Evolutionary conservation across 202 grass and related monocot genomes (phyloP), one percentile per base, ranked within the genome.

Genomic region (Cymbopogon flexuosus): DNA sequence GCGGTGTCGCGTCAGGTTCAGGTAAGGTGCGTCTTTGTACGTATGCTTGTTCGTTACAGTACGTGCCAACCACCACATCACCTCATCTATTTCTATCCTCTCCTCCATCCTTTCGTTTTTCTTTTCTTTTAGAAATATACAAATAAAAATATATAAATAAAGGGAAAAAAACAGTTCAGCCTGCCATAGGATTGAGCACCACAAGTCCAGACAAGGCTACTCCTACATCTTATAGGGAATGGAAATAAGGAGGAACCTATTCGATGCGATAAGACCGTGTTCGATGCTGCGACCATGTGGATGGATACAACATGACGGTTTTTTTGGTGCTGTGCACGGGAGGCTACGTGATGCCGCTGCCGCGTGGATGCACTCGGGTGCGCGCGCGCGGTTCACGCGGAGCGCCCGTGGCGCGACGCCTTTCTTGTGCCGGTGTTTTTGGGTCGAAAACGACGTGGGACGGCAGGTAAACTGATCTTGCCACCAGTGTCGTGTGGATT

Each of bases 191-290:
- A 15, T 47, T 47, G 13, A 47, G 45, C 5, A 15, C 45, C 45
- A 5, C 45, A 47, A 49, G 46, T 15, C 15, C 46, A 52, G 2
- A n/a, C 5, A 52, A 52, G 18, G 46, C 46, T 18, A 49, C 15
- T 49, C 46, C 46, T 49, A 49, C 46, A 51, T 18, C 47, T 18
- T 7, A 3, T n/a, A n/a, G 34, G 62, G 29, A 27, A 27, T 13
- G 75, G 75, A 13, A 36, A 66, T 10, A 73, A 10, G 51, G 61
- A 14, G 62, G 68, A 68, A 75, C 52, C 54, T 75, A 45, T 76
- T 65, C 56, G 70, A 79, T 29, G 80, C 60, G 75, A 84, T 45
- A 65, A 65, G 73, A 77, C 72, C 57, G 82, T 47, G 70, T 51
- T n/a, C 21, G 22, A 6, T 40, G 7, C 37, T 18, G 21, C 35